Evolutionary conservation across 768 basidiomycete genomes (phyloP).

Genomic region (Podaxis rugospora): DNA sequence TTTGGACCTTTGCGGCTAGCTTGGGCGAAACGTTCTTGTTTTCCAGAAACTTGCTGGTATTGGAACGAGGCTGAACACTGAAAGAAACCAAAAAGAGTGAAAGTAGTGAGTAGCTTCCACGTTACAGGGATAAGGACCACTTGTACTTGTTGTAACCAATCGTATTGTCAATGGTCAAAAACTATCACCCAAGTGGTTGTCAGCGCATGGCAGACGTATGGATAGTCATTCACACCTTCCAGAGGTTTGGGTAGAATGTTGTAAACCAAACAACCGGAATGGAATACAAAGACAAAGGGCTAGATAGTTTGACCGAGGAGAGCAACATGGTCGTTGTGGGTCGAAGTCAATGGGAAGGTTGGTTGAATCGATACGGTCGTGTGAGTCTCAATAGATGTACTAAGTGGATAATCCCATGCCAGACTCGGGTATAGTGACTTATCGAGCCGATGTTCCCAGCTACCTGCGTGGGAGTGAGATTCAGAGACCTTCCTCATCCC

Average conservation of each 20-base stretch:
- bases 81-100: background rate
- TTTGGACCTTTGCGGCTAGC: constrained; percentile 20
- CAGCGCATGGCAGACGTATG: background rate
- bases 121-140: background rate
- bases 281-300: constrained; percentile 31
- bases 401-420: background rate
- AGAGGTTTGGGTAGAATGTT: constrained; percentile 25
- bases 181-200: constrained; percentile 12
- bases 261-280: constrained; percentile 32
- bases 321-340: background rate
- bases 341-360: background rate
- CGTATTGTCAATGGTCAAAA: constrained; percentile 21
- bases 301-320: constrained; percentile 8
- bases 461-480: background rate
- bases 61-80: constrained; percentile 29
- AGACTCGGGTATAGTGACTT: background rate
- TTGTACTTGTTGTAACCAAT: constrained; percentile 33
- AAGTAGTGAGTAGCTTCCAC: background rate
- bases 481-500: background rate
- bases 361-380: background rate
- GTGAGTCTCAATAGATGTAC: too few relatives aligned
- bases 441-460: background rate
- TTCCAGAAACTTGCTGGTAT: constrained; percentile 16
- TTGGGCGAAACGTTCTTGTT: constrained; percentile 23
- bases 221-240: constrained; percentile 21